These are phyloP conservation scores for Heterobasidion irregulare DNA, from an alignment of 1,284 basidiomycete genomes.

Conservation along the genomic window DNA sequence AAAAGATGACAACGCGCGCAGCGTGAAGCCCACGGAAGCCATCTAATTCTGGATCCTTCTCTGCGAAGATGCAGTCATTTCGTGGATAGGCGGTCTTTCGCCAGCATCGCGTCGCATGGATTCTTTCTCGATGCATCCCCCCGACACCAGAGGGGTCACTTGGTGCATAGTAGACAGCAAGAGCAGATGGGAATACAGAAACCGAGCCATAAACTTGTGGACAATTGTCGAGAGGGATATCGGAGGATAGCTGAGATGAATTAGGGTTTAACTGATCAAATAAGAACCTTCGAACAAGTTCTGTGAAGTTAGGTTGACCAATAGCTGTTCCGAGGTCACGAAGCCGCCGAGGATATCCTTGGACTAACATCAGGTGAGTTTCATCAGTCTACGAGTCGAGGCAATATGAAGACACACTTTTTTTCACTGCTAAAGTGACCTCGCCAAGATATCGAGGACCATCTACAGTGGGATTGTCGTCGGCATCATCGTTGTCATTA, in stretches of 20 bases:
- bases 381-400: too few species aligned
- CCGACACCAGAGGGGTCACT: neutral
- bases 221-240: neutral
- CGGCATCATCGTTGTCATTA: neutral
- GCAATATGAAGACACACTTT: neutral
- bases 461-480: neutral
- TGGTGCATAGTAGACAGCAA: neutral
- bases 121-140: neutral
- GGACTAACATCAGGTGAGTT: neutral
- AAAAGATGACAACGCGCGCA: neutral
- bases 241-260: neutral
- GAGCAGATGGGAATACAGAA: neutral
- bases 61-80: neutral
- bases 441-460: neutral
- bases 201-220: conserved; percentile 1
- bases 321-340: neutral
- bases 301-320: neutral
- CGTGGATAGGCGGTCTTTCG: neutral
- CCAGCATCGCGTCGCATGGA: neutral
- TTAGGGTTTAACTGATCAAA: conserved; percentile 2
- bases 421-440: neutral
- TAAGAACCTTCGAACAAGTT: conserved; percentile 3
- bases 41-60: neutral
- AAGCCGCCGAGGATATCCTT: neutral
- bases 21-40: neutral